Percentiles rank a stretch among this genome's conserved stretches.
These are phyloP conservation scores for Trichosporon ovoides DNA, from an alignment of 1,284 basidiomycete genomes.

Conservation along the genomic window DNA sequence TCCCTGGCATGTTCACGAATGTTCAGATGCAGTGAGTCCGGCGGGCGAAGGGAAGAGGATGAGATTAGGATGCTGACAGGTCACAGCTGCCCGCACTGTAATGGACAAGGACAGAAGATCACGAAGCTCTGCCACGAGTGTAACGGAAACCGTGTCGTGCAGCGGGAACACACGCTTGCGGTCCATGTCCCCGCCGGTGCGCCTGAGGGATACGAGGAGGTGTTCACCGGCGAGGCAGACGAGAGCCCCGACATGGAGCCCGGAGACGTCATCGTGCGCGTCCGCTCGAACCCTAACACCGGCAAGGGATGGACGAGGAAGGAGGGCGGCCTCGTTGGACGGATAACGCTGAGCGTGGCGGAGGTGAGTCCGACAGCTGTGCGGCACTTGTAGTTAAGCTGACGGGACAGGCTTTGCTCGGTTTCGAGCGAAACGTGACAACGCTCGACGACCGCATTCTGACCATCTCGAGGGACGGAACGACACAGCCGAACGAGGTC, in stretches of 20 bases:
- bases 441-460: constrained; percentile 85
- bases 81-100: constrained; percentile 67
- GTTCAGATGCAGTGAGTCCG: constrained; percentile 46
- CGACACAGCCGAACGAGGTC: constrained; percentile 90
- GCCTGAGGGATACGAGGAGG: constrained; percentile 83
- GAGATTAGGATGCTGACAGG: constrained; percentile 2
- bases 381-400: neutral
- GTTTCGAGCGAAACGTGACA: constrained; percentile 64
- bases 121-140: constrained; percentile 71
- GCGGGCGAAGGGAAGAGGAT: no score
- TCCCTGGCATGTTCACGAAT: constrained; percentile 80
- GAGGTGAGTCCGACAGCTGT: constrained; percentile 57
- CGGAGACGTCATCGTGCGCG: constrained; percentile 79
- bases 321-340: constrained; percentile 81
- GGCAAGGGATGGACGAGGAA: constrained; percentile 73
- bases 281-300: constrained; percentile 58
- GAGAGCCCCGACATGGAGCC: constrained; percentile 88
- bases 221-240: constrained; percentile 89
- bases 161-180: constrained; percentile 58
- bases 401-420: constrained; percentile 42
- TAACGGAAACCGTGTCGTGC: constrained; percentile 71
- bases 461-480: constrained; percentile 62
- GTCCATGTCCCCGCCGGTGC: constrained; percentile 77
- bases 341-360: constrained; percentile 78
- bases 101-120: constrained; percentile 73